These are phyloP conservation scores for Rhododendron kiyosumense DNA, from an alignment of 148 eudicot species.

Conservation along the genomic window DNA sequence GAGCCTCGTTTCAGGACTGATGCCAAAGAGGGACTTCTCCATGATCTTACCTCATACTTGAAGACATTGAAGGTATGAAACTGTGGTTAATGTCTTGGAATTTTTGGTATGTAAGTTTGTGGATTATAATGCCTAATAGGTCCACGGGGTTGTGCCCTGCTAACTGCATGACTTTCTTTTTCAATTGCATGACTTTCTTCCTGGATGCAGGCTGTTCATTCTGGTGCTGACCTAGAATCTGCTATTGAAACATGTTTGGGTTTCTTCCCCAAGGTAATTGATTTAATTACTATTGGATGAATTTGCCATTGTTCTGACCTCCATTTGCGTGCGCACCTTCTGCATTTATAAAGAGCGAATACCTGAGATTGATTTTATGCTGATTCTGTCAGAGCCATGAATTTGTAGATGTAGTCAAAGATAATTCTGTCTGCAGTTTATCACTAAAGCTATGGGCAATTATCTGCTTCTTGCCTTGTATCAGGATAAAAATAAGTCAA, in stretches of 20 bases:
- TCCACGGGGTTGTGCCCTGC: not conserved
- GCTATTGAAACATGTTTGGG: constrained; percentile 7
- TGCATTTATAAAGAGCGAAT: not conserved
- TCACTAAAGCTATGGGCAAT: constrained; percentile 2
- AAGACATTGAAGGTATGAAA: constrained; percentile 7
- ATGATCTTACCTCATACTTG: constrained; percentile 10
- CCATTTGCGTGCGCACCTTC: not conserved
- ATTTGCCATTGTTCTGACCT: not conserved
- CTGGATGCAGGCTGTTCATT: constrained; percentile 6
- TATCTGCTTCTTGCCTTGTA: not conserved
- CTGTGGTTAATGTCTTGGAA: not conserved
- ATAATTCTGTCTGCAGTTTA: constrained; percentile 3
- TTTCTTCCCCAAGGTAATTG: constrained; percentile 1
- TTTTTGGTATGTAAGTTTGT: not conserved
- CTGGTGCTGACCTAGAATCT: constrained; percentile 6
- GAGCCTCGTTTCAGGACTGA: constrained; percentile 1
- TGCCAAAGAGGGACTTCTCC: constrained; percentile 1
- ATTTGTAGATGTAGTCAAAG: not conserved
- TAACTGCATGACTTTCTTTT: not conserved
- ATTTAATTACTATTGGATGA: not conserved
- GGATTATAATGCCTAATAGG: not conserved
- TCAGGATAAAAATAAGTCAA: too few relatives aligned
- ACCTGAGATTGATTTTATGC: not conserved
- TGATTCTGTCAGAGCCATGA: not conserved
- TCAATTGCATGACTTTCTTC: not conserved